phyloP scores from a whole-genome alignment of 1,284 basidiomycete genomes.

The Ganoderma boninense region DNA sequence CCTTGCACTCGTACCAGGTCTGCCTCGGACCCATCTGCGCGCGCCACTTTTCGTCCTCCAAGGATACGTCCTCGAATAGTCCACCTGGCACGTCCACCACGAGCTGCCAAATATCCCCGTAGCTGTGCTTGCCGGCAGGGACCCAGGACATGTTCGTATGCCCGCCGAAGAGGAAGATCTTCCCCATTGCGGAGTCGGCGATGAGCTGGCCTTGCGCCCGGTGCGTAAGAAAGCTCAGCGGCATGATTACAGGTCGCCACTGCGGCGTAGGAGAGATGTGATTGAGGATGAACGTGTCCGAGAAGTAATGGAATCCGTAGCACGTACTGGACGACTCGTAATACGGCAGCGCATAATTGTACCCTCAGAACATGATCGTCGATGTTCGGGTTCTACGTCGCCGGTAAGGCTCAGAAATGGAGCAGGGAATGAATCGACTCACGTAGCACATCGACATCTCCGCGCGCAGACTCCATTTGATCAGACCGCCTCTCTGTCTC shows the following conservation, averaged over 20 bases:
- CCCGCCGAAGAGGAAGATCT: slow-evolving; percentile 49
- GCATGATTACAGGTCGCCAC: slow-evolving; percentile 43
- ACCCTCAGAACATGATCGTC: slow-evolving; percentile 50
- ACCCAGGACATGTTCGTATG: slow-evolving; percentile 48
- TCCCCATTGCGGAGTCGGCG: slow-evolving; percentile 45
- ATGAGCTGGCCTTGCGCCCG: slow-evolving; percentile 41
- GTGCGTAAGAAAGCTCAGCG: slow-evolving; percentile 47
- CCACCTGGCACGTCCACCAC: slow-evolving; percentile 47
- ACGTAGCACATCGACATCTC: slow-evolving; percentile 49
- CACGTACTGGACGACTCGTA: slow-evolving; percentile 21
- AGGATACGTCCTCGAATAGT: slow-evolving; percentile 45
- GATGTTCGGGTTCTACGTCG: slow-evolving; percentile 45
- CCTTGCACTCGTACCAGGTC: slow-evolving; percentile 50
- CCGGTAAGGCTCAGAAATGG: neutral
- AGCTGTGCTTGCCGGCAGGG: slow-evolving; percentile 42
- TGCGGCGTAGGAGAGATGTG: slow-evolving; percentile 29
- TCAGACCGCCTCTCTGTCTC: too few species aligned
- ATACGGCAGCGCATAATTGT: slow-evolving; percentile 45
- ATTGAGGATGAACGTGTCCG: slow-evolving; percentile 46
- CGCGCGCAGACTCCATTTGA: slow-evolving; percentile 46
- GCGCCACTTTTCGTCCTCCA: slow-evolving; percentile 47
- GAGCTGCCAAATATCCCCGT: slow-evolving; percentile 51
- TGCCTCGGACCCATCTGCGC: slow-evolving; percentile 51
- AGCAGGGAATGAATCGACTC: slow-evolving; percentile 24
- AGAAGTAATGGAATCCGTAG: slow-evolving; percentile 47